A percentile compares a stretch with the other conserved stretches of the same genome.
These are phyloP conservation scores for Candida nitratophila DNA, from an alignment of 805 yeast species.

Conservation along the genomic window DNA sequence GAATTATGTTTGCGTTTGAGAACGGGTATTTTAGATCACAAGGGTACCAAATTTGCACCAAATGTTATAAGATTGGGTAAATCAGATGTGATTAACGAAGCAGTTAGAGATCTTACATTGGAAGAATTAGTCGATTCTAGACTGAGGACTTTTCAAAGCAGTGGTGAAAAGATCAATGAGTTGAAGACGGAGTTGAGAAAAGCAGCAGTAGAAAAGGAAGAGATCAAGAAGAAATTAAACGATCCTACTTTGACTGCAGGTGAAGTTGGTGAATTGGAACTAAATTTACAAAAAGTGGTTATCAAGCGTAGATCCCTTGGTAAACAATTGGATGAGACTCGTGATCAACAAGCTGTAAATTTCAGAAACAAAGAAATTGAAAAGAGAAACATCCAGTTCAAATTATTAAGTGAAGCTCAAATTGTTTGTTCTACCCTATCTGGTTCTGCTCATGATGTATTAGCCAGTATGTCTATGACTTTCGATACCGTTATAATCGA, in stretches of 20 bases:
- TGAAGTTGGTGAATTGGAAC: conserved; percentile 41
- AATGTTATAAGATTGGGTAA: conserved; percentile 82
- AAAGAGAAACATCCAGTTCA: conserved; percentile 66
- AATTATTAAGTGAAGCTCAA: conserved; percentile 66
- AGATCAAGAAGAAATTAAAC: conserved; percentile 33
- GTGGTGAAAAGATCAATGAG: conserved; percentile 34
- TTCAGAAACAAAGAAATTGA: conserved; percentile 73
- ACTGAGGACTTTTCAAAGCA: conserved; percentile 23
- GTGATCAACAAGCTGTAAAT: conserved; percentile 66
- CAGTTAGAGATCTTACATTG: conserved; percentile 75
- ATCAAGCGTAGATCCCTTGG: conserved; percentile 63
- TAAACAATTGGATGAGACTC: conserved; percentile 64
- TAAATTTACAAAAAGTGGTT: conserved; percentile 48
- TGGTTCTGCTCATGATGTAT: conserved; percentile 87
- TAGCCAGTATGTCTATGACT: conserved; percentile 63
- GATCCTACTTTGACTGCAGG: conserved; percentile 27
- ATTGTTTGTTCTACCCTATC: conserved; percentile 89
- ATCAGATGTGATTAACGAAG: conserved; percentile 76
- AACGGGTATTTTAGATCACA: conserved; percentile 52
- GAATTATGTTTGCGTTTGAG: conserved; percentile 81
- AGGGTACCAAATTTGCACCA: conserved; percentile 51
- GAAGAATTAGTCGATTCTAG: conserved; percentile 71
- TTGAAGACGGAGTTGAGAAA: conserved; percentile 44
- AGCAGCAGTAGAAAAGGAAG: conserved; percentile 52
- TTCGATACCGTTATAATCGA: conserved; percentile 92